Evolutionary conservation across 106 monocot species (phyloP), one percentile per base, ranked within the genome.

Genomic region (Dioscorea dumetorum): DNA sequence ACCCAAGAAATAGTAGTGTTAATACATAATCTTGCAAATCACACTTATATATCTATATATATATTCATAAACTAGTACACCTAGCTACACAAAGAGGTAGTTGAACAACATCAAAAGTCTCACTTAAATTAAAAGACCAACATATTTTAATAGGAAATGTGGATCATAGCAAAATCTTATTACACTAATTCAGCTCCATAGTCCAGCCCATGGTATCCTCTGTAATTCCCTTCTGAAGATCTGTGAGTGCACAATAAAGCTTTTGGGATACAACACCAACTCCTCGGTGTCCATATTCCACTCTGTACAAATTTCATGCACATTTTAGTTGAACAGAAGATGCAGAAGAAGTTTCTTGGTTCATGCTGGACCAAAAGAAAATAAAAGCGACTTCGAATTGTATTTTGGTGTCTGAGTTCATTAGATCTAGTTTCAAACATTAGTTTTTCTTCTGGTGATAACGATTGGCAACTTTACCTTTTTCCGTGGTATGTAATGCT

Each of bases 121-220:
- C 1, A 8, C 41, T 41, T 41, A 10, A 41, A 10, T 6, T 6
- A 41, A 41, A 41, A 41, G 10, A 41, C 0, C 41, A 2, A 41
- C 6, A 41, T 10, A 41, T 8, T 41, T 41, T 41, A 5, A 5
- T 41, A 41, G 41, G 41, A 41, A 41, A 41, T 41, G 41, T 10
- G 10, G 41, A 10, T 41, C 10, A 41, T 41, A 41, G 41, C 3
- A 28, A n/a, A n/a, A 28, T 8, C 65, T 2, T 48, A 33, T 8
- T 4, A n/a, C 0, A 34, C 33, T 68, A 81, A 57, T 82, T 72
- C 21, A 94, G 21, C 22, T 73, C 50, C 58, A 97, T 41, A 17
- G 89, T 97, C 97, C 97, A 97, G 12, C 89, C 84, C 74, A 83
- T 72, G 60, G 74, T 89, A 76, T 97, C 97, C 57, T 90, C 89